phyloP scores from a whole-genome alignment of 805 yeast genomes.

The Wickerhamomyces silvicola region DNA sequence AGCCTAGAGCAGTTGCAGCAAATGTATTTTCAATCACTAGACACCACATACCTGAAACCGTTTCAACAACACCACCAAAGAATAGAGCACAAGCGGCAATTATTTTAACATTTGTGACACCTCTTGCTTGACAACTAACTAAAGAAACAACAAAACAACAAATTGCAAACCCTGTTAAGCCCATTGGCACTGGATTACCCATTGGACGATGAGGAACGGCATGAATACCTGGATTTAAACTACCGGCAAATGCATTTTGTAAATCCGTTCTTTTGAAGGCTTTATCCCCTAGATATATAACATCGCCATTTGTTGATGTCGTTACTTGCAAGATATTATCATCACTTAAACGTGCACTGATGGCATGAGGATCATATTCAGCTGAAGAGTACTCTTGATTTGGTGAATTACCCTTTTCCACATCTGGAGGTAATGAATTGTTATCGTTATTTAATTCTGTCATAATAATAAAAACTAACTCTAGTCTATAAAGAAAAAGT shows the following conservation, averaged over 20 bases:
- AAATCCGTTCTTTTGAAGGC: conserved; percentile 48
- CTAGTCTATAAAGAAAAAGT: too few species aligned
- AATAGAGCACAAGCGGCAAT: conserved; percentile 63
- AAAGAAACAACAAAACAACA: conserved; percentile 53
- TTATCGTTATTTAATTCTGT: too few species aligned
- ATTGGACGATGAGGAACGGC: conserved; percentile 41
- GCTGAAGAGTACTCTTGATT: conserved; percentile 12
- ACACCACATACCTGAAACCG: conserved; percentile 72
- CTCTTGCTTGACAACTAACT: conserved; percentile 60
- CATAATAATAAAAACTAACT: too few species aligned
- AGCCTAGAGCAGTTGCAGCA: conserved; percentile 50
- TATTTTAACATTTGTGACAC: conserved; percentile 52
- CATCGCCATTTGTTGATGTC: conserved; percentile 28
- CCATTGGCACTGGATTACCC: conserved; percentile 76
- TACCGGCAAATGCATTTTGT: conserved; percentile 58
- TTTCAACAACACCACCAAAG: conserved; percentile 68
- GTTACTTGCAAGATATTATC: conserved; percentile 14
- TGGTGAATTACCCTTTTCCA: conserved; percentile 14
- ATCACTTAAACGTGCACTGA: conserved; percentile 4
- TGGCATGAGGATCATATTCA: conserved; percentile 11
- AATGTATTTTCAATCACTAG: conserved; percentile 70
- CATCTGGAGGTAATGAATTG: conserved; percentile 8
- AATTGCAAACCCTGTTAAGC: conserved; percentile 61
- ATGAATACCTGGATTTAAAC: conserved; percentile 38
- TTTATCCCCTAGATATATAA: conserved; percentile 32